Conservation (phyloP, 768 basidiomycete species). For the Suillus placidus region DNA sequence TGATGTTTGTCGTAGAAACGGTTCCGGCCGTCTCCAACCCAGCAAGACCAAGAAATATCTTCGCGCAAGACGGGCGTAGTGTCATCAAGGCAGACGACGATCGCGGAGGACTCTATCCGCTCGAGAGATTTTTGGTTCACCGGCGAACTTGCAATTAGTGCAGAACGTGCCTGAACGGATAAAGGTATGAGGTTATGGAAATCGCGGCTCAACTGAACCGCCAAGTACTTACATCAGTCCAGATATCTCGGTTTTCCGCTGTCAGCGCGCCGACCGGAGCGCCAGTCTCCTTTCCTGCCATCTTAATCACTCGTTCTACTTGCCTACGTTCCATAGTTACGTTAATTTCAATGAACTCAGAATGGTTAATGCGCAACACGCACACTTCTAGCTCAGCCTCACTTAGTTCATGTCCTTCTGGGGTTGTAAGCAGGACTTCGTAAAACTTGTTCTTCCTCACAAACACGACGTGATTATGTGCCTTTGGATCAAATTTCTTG, state of each 20-base stretch:
- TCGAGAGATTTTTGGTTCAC: slow-evolving; percentile 69
- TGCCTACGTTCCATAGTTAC: slow-evolving; percentile 43
- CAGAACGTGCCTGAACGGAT: slow-evolving; percentile 50
- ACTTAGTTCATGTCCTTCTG: slow-evolving; percentile 69
- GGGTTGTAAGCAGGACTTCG: slow-evolving; percentile 69
- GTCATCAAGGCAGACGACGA: slow-evolving; percentile 86
- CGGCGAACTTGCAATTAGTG: slow-evolving; percentile 64
- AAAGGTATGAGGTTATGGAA: not conserved
- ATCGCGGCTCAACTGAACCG: not conserved
- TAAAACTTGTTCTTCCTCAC: slow-evolving; percentile 92
- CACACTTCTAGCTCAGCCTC: slow-evolving; percentile 81
- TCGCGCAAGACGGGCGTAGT: slow-evolving; percentile 79
- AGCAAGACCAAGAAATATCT: slow-evolving; percentile 77
- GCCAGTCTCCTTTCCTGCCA: slow-evolving; percentile 51
- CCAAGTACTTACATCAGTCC: slow-evolving; percentile 79
- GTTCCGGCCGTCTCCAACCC: slow-evolving; percentile 90
- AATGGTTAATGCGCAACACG: slow-evolving; percentile 19
- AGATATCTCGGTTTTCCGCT: slow-evolving; percentile 84
- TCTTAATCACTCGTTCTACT: slow-evolving; percentile 66
- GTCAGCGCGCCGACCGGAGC: slow-evolving; percentile 81
- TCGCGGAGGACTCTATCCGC: slow-evolving; percentile 87
- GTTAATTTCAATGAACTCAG: slow-evolving; percentile 11
- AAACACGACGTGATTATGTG: slow-evolving; percentile 88
- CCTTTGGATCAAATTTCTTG: slow-evolving; percentile 70
- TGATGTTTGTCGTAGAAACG: slow-evolving; percentile 98